Conservation (phyloP, 2,329 filamentous ascomycete species). For the Orbilia brochopaga region DNA sequence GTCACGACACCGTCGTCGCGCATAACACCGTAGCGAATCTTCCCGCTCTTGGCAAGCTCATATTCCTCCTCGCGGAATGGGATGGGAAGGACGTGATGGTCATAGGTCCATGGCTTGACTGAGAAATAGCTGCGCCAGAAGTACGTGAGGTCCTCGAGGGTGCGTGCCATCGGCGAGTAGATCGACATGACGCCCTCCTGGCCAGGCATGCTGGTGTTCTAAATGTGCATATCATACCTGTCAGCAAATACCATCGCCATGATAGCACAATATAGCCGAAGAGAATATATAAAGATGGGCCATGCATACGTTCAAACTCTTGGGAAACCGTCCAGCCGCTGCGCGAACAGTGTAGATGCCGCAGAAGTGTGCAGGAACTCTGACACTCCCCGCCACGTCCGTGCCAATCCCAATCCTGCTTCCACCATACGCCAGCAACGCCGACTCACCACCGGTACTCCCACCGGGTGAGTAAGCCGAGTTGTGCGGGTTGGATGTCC, state of each 20-base stretch:
- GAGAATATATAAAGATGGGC: neutral
- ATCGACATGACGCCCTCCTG: slow-evolving; percentile 89
- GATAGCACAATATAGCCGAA: neutral
- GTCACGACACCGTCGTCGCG: slow-evolving; percentile 81
- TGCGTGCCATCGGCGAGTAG: slow-evolving; percentile 90
- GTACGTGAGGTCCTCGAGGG: slow-evolving; percentile 79
- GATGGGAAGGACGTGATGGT: slow-evolving; percentile 84
- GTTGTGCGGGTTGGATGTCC: slow-evolving; percentile 81
- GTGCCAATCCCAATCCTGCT: slow-evolving; percentile 88
- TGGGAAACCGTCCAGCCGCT: slow-evolving; percentile 88
- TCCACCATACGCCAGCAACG: slow-evolving; percentile 78
- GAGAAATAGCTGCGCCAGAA: slow-evolving; percentile 78
- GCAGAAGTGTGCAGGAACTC: slow-evolving; percentile 84
- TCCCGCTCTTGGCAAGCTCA: slow-evolving; percentile 64
- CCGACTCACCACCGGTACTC: slow-evolving; percentile 83
- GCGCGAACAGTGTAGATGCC: slow-evolving; percentile 87
- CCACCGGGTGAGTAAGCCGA: slow-evolving; percentile 84
- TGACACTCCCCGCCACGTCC: slow-evolving; percentile 87
- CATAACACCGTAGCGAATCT: slow-evolving; percentile 68
- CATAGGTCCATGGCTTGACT: slow-evolving; percentile 88
- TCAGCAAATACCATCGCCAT: neutral
- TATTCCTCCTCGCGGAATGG: slow-evolving; percentile 72
- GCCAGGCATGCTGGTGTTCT: slow-evolving; percentile 80
- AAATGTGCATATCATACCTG: neutral
- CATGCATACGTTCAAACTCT: slow-evolving; percentile 65